Conservation (phyloP, 305 asterid genomes). For the Fraxinus nigra region DNA sequence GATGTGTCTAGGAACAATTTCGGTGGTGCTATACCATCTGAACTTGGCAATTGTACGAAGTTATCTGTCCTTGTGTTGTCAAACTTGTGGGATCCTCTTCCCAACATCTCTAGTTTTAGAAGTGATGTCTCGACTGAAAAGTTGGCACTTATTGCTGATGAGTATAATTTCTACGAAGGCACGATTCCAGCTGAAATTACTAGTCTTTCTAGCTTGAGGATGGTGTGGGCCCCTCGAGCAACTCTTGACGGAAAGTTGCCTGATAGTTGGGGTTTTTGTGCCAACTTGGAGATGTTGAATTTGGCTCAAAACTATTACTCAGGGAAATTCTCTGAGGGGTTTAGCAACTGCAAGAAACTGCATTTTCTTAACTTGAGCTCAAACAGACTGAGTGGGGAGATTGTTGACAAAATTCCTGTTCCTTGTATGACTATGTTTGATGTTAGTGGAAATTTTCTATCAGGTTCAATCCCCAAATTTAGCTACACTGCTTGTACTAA, state of each 20-base stretch:
- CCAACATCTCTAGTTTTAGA: constrained; percentile 28
- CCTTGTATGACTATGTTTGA: constrained; percentile 51
- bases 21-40: constrained; percentile 59
- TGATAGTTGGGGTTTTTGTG: constrained; percentile 63
- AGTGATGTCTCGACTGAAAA: constrained; percentile 13
- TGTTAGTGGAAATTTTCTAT: constrained; percentile 37
- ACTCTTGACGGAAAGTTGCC: constrained; percentile 63
- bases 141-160: constrained; percentile 26
- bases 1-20: constrained; percentile 82
- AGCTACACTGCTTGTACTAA: constrained; percentile 25
- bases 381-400: constrained; percentile 41
- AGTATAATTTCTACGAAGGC: constrained; percentile 43
- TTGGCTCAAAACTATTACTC: constrained; percentile 41
- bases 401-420: constrained; percentile 39
- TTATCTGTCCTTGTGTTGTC: constrained; percentile 68
- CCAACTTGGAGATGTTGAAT: constrained; percentile 65
- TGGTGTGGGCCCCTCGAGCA: constrained; percentile 85
- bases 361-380: constrained; percentile 39
- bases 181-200: constrained; percentile 39
- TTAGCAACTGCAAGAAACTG: constrained; percentile 38
- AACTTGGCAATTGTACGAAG: constrained; percentile 59
- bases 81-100: constrained; percentile 72
- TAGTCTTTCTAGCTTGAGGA: constrained; percentile 54
- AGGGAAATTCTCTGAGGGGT: constrained; percentile 35
- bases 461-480: constrained; percentile 47